These are phyloP conservation scores for Patellifolia procumbens DNA, from an alignment of 179 eudicot genomes.

Conservation along the genomic window DNA sequence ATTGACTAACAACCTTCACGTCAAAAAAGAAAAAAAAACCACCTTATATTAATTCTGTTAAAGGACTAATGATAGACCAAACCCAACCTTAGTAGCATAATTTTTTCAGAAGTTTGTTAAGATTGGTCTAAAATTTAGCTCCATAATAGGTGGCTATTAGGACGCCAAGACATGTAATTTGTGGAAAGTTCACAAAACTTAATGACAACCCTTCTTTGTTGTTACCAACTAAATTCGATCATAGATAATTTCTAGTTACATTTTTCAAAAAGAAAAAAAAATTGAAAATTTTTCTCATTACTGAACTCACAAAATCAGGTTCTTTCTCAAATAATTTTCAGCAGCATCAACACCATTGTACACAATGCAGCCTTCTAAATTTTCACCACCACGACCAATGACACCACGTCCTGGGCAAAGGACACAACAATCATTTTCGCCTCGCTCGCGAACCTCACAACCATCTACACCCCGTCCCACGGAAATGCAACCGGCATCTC, in stretches of 20 bases:
- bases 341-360: not conserved
- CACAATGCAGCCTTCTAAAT: not conserved
- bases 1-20: no score
- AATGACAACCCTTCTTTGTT: not conserved
- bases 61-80: not conserved
- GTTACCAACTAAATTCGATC: not conserved
- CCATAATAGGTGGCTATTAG: not conserved
- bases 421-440: not conserved
- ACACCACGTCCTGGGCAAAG: not conserved
- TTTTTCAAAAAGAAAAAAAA: not conserved
- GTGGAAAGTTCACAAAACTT: not conserved
- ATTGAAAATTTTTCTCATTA: not conserved
- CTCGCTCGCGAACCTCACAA: not conserved
- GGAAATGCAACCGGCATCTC: not conserved
- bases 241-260: not conserved
- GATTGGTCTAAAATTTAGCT: not conserved
- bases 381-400: not conserved
- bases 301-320: not conserved
- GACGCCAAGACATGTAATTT: not conserved
- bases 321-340: not conserved
- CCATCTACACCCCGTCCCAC: not conserved
- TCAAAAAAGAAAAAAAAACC: no score
- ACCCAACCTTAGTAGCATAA: not conserved
- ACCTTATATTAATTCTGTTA: no score
- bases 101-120: not conserved